Base-by-base conservation (phyloP, 78 protist genomes). In the Trichosphaerium sp. region DNA sequence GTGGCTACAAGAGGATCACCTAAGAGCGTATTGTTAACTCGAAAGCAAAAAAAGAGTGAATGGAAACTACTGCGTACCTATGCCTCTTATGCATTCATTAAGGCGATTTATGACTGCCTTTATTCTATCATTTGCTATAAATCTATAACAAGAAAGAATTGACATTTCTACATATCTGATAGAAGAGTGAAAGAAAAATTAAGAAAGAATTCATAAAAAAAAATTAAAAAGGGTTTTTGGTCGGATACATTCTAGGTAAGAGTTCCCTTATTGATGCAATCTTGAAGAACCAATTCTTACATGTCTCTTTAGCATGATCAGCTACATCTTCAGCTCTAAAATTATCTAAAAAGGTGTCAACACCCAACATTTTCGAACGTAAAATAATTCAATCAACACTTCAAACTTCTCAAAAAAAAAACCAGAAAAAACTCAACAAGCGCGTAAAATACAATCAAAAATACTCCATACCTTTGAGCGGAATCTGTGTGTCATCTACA, bases 221-320 rank as follows among this genome's bases (percentile, higher is more conserved):
- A 6, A 8, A 32, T 5, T 8, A 23, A 67, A 21, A 63, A 4
- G n/a, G n/a, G n/a, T n/a, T n/a, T n/a, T n/a, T n/a, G n/a, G n/a
- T n/a, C n/a, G n/a, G n/a, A 60, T 64, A 81, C 34, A 83, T 15
- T 28, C 97, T 72, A 31, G 96, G 95, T 18, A 91, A 18, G 12
- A 93, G 71, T 60, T 93, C 97, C 10, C 97, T 72, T 65, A 93
- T 89, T 2, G 95, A 92, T 0, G 94, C 92, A 11, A 93, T 83
- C 73, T 93, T 93, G 78, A 51, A 79, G 75, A 93, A 89, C 97
- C 97, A 93, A 62, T 93, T 93, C 25, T 82, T 44, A 78, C 94
- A 89, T 1, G 89, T 88, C 48, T 91, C 95, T 25, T 71, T 69
- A 11, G 95, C 94, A 21, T 41, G 73, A 10, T 77, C 90, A 0